Conservation (phyloP, 2,329 filamentous ascomycete genomes). For the Hypoxylon sp. region DNA sequence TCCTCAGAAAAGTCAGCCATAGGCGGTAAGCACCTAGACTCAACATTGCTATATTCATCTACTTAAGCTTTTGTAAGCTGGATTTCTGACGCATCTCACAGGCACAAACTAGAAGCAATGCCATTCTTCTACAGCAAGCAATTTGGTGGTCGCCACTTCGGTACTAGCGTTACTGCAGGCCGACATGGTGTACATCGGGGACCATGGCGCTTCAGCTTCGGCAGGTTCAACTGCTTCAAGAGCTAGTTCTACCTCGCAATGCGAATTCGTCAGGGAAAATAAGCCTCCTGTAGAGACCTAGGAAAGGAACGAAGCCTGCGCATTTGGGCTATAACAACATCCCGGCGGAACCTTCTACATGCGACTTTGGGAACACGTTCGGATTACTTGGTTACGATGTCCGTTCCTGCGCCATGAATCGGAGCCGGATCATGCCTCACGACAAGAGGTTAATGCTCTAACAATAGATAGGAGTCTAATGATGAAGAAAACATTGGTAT, state of each 20-base stretch:
- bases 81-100: not conserved
- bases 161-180: conserved; percentile 64
- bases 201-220: conserved; percentile 66
- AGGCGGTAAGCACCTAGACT: conserved; percentile 1
- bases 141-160: conserved; percentile 65
- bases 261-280: not conserved
- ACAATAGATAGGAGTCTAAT: not conserved
- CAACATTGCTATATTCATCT: not conserved
- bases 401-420: not conserved
- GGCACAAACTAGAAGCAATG: conserved; percentile 54
- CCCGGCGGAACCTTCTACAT: not conserved
- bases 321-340: not conserved
- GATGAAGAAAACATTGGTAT: not conserved
- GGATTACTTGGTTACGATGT: not conserved
- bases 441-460: not conserved
- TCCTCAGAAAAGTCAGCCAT: not conserved
- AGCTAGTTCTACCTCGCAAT: conserved; percentile 6
- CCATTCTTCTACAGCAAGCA: conserved; percentile 64
- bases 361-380: not conserved
- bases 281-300: not conserved
- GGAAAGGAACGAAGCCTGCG: not conserved
- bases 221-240: conserved; percentile 68
- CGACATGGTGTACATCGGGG: conserved; percentile 64
- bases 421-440: not conserved
- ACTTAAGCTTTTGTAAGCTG: not conserved